Evolutionary conservation across 179 eudicot species (phyloP), one percentile per base, ranked within the genome.

Genomic region (Spergularia azorica): DNA sequence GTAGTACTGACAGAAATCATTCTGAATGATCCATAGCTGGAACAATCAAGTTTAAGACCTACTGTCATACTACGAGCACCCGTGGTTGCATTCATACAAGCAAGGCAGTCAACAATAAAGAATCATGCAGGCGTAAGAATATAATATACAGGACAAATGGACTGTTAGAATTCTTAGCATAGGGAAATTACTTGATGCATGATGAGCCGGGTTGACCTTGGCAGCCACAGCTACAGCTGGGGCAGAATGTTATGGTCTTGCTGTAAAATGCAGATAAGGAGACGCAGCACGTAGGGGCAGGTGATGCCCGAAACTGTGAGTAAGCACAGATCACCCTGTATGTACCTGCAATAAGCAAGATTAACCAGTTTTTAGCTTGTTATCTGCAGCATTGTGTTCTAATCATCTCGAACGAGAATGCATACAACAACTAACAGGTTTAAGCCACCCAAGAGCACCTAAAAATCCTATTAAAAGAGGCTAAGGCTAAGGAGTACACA

Each of bases 221-320:
- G 82, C 98, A 95, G 78, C 83, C 92, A 66, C 98, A 95, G 56
- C 91, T 89, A 70, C 98, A 92, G 6, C 43, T 73, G 8, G 90
- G 97, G 83, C 98, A 95, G 16, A 84, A 81, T 15, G 92, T 76
- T 52, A 92, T 91, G 20, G 92, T 79, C 6, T 79, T 64, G 38
- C 84, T 87, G 76, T 95, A 95, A 79, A 95, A 95, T 12, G 98
- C 87, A 48, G 98, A 95, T 63, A 95, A 81, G 12, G 98, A 95
- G 72, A 92, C 97, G 70, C 98, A 95, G 65, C 98, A 95, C 32
- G 86, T 91, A 36, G 98, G 98, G n/a, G 92, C 74, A 15, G 84
- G 62, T 1, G 91, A 79, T 70, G 94, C 94, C 71, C 67, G 78
- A 63, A 91, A 91, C 79, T 92, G 95, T 11, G 98, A 92, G 77